Base-by-base conservation (phyloP, 2,329 filamentous ascomycete species). In the Penicillium concentricum region DNA sequence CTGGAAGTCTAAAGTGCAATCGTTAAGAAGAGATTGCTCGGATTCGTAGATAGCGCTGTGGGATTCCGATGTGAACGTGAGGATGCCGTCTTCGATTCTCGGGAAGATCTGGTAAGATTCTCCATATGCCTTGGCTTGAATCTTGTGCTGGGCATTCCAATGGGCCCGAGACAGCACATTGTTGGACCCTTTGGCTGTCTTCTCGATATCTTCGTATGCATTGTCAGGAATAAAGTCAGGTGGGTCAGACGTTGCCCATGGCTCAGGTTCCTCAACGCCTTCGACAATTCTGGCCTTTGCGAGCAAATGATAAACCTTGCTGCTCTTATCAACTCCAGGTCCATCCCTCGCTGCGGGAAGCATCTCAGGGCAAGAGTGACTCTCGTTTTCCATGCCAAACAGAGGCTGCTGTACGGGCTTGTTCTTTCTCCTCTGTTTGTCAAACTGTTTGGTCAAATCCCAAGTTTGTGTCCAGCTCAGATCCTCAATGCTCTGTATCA, bases 301-400 rank as follows among this genome's bases (percentile, higher is more conserved):
- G 20, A 71, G 61, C 7, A 51, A 32, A 10, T 58, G 24, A 46
- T 64, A 67, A 10, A 68, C 47, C 15, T 55, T 39, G 15, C 68
- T 69, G 8, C 44, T 41, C 15, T 57, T 60, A 45, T 72, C 63
- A 0, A 60, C 62, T 3, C 70, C 71, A 24, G 68, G 65, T 16
- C 72, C 71, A 18, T 68, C 57, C 51, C 69, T 61, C n/a, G 61
- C 67, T 24, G 51, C 63, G 6, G 47, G 38, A 24, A 71, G 61
- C 13, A 54, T 38, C 41, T 69, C 65, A 8, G 63, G 65, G 32
- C 61, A 57, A 7, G 54, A 44, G 28, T 43, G 24, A n/a, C 20
- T 26, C 34, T 56, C 54, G 13, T 51, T 32, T 26, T 51, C 48
- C 54, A 45, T 52, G 18, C 54, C 48, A n/a, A 52, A 24, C 5